Percentiles rank a stretch among this genome's conserved stretches.
Conservation (phyloP, 352 stramenopile genomes). For the Pythium monospermum region DNA sequence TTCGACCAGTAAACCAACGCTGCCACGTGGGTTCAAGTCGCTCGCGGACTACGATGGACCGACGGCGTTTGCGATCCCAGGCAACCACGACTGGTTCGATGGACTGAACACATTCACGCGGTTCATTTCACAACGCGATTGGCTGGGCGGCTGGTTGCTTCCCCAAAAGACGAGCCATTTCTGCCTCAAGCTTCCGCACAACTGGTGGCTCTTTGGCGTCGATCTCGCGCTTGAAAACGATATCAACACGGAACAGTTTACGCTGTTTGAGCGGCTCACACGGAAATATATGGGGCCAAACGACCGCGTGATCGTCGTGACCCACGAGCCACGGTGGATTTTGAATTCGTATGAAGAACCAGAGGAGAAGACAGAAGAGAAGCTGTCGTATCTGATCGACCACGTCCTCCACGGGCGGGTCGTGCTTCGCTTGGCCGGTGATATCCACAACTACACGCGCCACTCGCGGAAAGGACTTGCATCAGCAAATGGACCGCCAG, state of each 20-base stretch:
- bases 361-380: slow-evolving; percentile 53
- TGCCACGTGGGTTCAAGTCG: slow-evolving; percentile 43
- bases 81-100: slow-evolving; percentile 95
- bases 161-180: slow-evolving; percentile 92
- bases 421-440: slow-evolving; percentile 78
- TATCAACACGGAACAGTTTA: slow-evolving; percentile 91
- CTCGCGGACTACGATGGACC: slow-evolving; percentile 65
- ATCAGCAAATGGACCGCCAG: neutral
- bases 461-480: slow-evolving; percentile 58
- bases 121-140: slow-evolving; percentile 89
- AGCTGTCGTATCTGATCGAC: slow-evolving; percentile 74
- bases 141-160: slow-evolving; percentile 90
- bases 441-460: slow-evolving; percentile 93
- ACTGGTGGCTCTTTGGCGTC: slow-evolving; percentile 91
- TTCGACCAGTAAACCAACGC: slow-evolving; percentile 68
- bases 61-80: slow-evolving; percentile 76
- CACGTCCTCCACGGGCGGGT: slow-evolving; percentile 70
- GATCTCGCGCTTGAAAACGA: slow-evolving; percentile 91
- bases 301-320: slow-evolving; percentile 89
- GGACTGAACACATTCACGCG: slow-evolving; percentile 90
- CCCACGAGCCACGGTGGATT: slow-evolving; percentile 90
- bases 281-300: slow-evolving; percentile 66
- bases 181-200: slow-evolving; percentile 82
- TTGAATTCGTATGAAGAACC: slow-evolving; percentile 84
- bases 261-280: slow-evolving; percentile 86